Evolutionary conservation across 768 basidiomycete species (phyloP).

Genomic region (Lentinula aciculospora): DNA sequence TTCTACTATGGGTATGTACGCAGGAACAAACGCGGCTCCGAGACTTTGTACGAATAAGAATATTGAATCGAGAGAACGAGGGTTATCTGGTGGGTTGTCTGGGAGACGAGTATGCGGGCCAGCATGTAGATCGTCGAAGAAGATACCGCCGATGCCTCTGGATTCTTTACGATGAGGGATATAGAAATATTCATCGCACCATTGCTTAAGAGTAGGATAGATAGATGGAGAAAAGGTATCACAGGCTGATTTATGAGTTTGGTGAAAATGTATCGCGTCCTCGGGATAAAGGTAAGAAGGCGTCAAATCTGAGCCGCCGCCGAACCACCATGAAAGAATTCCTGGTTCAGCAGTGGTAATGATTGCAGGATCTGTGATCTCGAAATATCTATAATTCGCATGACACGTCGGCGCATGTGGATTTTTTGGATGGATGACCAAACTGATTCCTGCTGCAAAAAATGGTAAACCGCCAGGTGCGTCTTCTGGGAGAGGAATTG

Average conservation of each 20-base stretch:
- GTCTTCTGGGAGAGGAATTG: constrained; percentile 59
- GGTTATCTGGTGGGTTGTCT: constrained; percentile 30
- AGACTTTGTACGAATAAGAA: constrained; percentile 70
- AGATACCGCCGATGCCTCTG: constrained; percentile 90
- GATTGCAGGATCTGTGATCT: constrained; percentile 57
- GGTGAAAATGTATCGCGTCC: constrained; percentile 86
- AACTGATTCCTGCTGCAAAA: constrained; percentile 87
- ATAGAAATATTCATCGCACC: constrained; percentile 98
- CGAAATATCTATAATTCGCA: constrained; percentile 97
- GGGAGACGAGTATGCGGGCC: constrained; percentile 61
- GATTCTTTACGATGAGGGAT: constrained; percentile 83
- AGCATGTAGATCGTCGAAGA: constrained; percentile 89
- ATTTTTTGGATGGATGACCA: constrained; percentile 92
- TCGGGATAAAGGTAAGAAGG: constrained; percentile 88
- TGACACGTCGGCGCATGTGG: constrained; percentile 93
- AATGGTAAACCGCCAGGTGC: constrained; percentile 70
- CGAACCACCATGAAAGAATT: constrained; percentile 95
- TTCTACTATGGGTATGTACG: constrained; percentile 83
- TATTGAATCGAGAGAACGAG: constrained; percentile 58
- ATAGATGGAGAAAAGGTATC: constrained; percentile 62
- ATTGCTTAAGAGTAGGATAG: constrained; percentile 81
- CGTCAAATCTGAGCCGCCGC: constrained; percentile 92
- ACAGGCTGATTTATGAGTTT: constrained; percentile 68
- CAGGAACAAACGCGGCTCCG: constrained; percentile 80
- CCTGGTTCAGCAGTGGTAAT: constrained; percentile 30